These are phyloP conservation scores for Ophioceras dolichostomum DNA, from an alignment of 2,329 filamentous ascomycete genomes.

Conservation along the genomic window DNA sequence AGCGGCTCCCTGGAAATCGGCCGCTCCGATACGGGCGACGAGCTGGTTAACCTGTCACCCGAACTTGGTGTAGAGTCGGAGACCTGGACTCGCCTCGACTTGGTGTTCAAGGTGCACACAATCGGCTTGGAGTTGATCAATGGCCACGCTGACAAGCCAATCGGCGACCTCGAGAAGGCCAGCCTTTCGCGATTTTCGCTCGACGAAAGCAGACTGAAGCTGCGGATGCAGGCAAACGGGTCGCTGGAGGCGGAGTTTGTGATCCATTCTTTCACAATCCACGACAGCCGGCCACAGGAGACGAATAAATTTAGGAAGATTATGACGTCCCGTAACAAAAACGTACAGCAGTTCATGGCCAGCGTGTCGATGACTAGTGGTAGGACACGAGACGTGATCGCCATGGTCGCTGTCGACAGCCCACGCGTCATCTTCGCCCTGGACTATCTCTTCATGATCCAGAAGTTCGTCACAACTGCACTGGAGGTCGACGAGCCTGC, in stretches of 20 bases:
- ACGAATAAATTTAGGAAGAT: slow-evolving; percentile 96
- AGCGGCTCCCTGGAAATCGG: slow-evolving; percentile 20
- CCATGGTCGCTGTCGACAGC: slow-evolving; percentile 88
- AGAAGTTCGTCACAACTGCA: slow-evolving; percentile 67
- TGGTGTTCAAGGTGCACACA: slow-evolving; percentile 79
- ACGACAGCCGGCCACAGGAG: slow-evolving; percentile 78
- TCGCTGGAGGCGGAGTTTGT: slow-evolving; percentile 87
- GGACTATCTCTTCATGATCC: slow-evolving; percentile 87
- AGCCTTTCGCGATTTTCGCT: slow-evolving; percentile 91
- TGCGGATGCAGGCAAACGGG: slow-evolving; percentile 84
- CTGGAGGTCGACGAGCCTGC: slow-evolving; percentile 47
- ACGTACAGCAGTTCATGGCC: slow-evolving; percentile 97
- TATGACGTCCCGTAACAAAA: slow-evolving; percentile 92
- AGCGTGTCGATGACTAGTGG: slow-evolving; percentile 87
- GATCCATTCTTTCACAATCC: slow-evolving; percentile 88
- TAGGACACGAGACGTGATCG: slow-evolving; percentile 68
- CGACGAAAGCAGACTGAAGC: slow-evolving; percentile 83
- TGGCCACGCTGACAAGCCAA: slow-evolving; percentile 60
- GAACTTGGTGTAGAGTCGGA: slow-evolving; percentile 58
- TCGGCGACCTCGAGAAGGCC: slow-evolving; percentile 64
- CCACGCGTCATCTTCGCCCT: slow-evolving; percentile 89
- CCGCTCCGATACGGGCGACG: neutral
- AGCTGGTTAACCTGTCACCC: slow-evolving; percentile 45
- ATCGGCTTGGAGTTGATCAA: slow-evolving; percentile 81
- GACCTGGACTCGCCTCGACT: slow-evolving; percentile 85